These are phyloP conservation scores for Maudiozyma turicensis DNA, from an alignment of 805 yeast genomes.

Conservation along the genomic window DNA sequence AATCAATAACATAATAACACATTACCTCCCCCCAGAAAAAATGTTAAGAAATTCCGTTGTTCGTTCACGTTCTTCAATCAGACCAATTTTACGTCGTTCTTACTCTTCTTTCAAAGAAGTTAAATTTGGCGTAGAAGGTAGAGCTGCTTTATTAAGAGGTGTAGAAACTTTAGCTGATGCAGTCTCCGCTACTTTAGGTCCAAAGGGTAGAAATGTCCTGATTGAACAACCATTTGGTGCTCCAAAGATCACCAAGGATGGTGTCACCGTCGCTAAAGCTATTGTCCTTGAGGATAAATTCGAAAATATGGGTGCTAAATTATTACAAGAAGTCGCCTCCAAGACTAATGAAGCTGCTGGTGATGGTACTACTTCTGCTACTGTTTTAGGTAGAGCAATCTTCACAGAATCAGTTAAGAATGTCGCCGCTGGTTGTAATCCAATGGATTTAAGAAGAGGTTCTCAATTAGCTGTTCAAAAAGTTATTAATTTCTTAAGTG, in stretches of 20 bases:
- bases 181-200: conserved; percentile 92
- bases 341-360: conserved; percentile 97
- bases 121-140: conserved; percentile 94
- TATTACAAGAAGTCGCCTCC: conserved; percentile 92
- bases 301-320: conserved; percentile 93
- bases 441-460: conserved; percentile 96
- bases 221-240: conserved; percentile 95
- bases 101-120: conserved; percentile 72
- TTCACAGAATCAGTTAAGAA: conserved; percentile 92
- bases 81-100: conserved; percentile 19
- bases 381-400: conserved; percentile 90
- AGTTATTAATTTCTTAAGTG: conserved; percentile 73
- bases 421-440: conserved; percentile 98
- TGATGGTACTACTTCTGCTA: conserved; percentile 97
- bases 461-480: conserved; percentile 94
- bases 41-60: conserved; percentile 17
- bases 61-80: conserved; percentile 9
- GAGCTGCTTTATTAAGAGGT: conserved; percentile 89
- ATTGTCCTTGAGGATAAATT: conserved; percentile 78
- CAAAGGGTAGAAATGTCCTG: conserved; percentile 93
- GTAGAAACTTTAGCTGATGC: conserved; percentile 94
- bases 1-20: too few species aligned
- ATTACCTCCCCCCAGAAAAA: not conserved
- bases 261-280: conserved; percentile 92
- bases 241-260: conserved; percentile 98